A percentile compares a stretch with the other conserved stretches of the same genome.
Conservation (phyloP, 768 basidiomycete species). For the Xerocomellus dryophilus region DNA sequence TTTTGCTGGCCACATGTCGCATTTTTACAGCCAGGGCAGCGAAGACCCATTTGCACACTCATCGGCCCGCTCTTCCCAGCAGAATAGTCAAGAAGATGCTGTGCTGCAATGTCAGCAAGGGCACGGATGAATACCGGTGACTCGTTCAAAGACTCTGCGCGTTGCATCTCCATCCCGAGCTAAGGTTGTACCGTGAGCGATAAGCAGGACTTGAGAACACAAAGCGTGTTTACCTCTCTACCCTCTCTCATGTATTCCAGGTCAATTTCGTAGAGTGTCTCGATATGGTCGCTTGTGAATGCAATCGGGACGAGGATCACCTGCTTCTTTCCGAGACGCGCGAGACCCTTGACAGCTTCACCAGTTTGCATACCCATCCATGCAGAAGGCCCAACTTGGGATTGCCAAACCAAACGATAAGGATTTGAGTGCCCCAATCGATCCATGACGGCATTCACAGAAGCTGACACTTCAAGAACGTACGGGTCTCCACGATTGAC, state of each 20-base stretch:
- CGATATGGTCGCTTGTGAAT: constrained; percentile 98
- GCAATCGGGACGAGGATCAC: constrained; percentile 90
- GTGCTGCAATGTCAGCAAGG: constrained; percentile 83
- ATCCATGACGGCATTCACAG: constrained; percentile 92
- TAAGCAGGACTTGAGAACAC: not conserved
- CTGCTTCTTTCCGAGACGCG: constrained; percentile 70
- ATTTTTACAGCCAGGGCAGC: constrained; percentile 94
- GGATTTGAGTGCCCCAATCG: constrained; percentile 77
- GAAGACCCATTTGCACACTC: constrained; percentile 76
- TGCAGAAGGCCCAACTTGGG: constrained; percentile 92
- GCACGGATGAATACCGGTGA: constrained; percentile 96
- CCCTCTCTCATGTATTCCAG: constrained; percentile 91
- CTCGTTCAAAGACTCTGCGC: constrained; percentile 90
- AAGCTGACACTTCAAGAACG: constrained; percentile 89
- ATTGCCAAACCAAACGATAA: constrained; percentile 96
- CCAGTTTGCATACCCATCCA: constrained; percentile 99
- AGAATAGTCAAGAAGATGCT: constrained; percentile 67
- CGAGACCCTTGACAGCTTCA: constrained; percentile 85
- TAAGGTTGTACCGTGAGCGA: constrained; percentile 29
- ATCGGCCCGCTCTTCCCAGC: constrained; percentile 57
- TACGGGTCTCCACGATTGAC: constrained; percentile 99
- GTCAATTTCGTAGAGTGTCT: constrained; percentile 96
- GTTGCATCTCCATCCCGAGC: constrained; percentile 88
- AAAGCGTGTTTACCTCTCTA: constrained; percentile 60
- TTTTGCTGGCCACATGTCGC: constrained; percentile 85